These are phyloP conservation scores for Neopestalotiopsis sp. DNA, from an alignment of 2,329 filamentous ascomycete genomes.

Conservation along the genomic window DNA sequence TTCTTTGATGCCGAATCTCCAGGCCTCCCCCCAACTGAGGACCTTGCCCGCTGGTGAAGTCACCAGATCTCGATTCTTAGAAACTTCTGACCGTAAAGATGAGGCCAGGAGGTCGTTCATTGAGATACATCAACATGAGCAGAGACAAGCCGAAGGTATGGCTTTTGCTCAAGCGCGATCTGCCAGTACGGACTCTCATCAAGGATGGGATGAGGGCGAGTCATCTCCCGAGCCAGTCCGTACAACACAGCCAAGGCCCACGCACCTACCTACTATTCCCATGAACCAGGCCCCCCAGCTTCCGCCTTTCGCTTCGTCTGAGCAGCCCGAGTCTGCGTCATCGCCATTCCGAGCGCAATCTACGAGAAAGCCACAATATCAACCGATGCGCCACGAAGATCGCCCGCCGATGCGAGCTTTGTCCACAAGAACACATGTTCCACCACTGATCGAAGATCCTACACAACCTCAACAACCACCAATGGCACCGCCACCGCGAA, in stretches of 20 bases:
- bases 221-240: slow-evolving; percentile 36
- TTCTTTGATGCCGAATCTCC: slow-evolving; percentile 21
- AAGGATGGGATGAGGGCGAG: slow-evolving; percentile 36
- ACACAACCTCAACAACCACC: slow-evolving; percentile 24
- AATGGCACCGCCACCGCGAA: slow-evolving; percentile 25
- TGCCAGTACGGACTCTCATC: slow-evolving; percentile 37
- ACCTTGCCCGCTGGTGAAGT: slow-evolving; percentile 39
- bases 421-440: slow-evolving; percentile 19
- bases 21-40: slow-evolving; percentile 31
- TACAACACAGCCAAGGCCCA: slow-evolving; percentile 23
- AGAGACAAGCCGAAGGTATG: slow-evolving; percentile 65
- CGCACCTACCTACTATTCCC: slow-evolving; percentile 22
- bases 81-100: slow-evolving; percentile 45
- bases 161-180: slow-evolving; percentile 60
- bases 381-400: slow-evolving; percentile 5
- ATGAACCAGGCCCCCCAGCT: not conserved
- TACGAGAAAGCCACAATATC: not conserved
- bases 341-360: slow-evolving; percentile 20
- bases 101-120: slow-evolving; percentile 64
- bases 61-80: slow-evolving; percentile 40
- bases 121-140: slow-evolving; percentile 63
- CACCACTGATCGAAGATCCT: slow-evolving; percentile 15
- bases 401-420: slow-evolving; percentile 22
- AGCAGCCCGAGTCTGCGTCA: not conserved
- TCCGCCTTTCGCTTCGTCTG: not conserved